These are phyloP conservation scores for Salix udensis DNA, from an alignment of 345 rosid species.

Conservation along the genomic window DNA sequence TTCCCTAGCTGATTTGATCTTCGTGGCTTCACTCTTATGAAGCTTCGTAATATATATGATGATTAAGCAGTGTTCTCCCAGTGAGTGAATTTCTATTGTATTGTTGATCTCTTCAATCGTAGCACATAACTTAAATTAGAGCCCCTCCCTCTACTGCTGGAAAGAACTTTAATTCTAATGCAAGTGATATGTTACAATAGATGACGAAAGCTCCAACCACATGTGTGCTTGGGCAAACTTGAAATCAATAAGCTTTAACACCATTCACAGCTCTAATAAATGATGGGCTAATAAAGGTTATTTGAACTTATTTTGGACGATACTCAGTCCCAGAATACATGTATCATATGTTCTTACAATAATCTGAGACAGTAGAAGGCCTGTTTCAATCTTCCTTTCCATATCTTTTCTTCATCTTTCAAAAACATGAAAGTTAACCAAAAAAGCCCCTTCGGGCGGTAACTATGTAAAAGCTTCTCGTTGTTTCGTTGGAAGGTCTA, in stretches of 20 bases:
- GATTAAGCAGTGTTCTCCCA: neutral
- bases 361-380: neutral
- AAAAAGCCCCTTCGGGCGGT: neutral
- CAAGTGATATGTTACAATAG: neutral
- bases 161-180: neutral
- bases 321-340: neutral
- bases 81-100: neutral
- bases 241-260: neutral
- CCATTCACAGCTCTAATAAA: neutral
- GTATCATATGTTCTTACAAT: neutral
- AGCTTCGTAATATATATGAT: neutral
- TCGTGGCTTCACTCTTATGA: neutral
- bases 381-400: neutral
- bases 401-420: neutral
- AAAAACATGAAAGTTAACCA: neutral
- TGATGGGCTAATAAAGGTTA: neutral
- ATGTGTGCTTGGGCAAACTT: neutral
- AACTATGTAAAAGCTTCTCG: conserved; percentile 57
- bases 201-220: neutral
- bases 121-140: neutral
- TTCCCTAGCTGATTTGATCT: neutral
- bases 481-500: conserved; percentile 69
- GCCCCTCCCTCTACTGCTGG: neutral
- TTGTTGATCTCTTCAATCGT: neutral
- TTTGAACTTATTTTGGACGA: neutral